Evolutionary conservation across 805 yeast genomes (phyloP), one percentile per base, ranked within the genome.

Genomic region (Hanseniaspora occidentalis): DNA sequence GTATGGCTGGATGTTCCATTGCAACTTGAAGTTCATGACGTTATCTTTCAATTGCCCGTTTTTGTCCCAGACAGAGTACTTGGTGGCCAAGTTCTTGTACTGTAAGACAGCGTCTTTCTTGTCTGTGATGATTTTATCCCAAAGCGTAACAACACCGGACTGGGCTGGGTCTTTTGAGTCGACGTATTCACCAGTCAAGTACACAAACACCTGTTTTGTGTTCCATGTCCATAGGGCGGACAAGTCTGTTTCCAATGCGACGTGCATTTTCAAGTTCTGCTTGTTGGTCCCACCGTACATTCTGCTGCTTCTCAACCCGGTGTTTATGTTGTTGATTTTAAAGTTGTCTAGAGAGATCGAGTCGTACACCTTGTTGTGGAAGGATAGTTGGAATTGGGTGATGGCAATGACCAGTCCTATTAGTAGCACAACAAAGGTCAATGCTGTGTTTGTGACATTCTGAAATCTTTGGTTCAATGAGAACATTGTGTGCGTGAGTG

Each of bases 201-300:
- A 92, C 4, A 80, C 83, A 53, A 92, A 89, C n/a, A 89, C 77
- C 60, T 89, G 97, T 56, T 89, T 89, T 10, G 98, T 92, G 62
- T 89, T 92, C 96, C 96, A 89, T 60, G 82, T 86, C 71, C 88
- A 88, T 39, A 92, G 67, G 2, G 84, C 78, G 1, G 83, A 56
- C 45, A 89, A 66, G 59, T 89, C 96, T 1, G 73, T 66, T 5
- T 74, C 75, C 36, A 92, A 62, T 56, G 84, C 94, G 52, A 92
- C 86, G 10, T 63, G 62, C 31, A 86, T 58, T 50, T 70, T 73
- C 43, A 81, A 68, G 56, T 84, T 84, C 54, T 88, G 95, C 38
- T 78, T 75, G 43, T 69, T 69, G 7, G 60, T 60, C 3, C 88
- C 77, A 2, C 96, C 96, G 53, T 70, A 79, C 44, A 70, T 67